phyloP scores from a whole-genome alignment of 2,329 filamentous ascomycete genomes.

The Penicillium oxalicum region DNA sequence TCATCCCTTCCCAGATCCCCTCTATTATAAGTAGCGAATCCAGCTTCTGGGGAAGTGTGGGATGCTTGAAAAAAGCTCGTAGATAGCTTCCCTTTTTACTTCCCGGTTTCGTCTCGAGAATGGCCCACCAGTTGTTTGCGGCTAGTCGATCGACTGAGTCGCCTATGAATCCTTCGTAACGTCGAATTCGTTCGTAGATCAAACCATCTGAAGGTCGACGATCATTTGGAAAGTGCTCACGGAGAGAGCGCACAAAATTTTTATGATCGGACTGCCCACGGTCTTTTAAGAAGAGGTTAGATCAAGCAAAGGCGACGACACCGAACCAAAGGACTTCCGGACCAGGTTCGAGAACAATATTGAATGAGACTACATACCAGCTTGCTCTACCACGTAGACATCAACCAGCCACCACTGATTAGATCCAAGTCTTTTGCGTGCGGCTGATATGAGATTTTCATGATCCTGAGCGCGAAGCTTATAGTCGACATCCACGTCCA shows the following conservation, averaged over 20 bases:
- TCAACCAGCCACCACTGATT: conserved; percentile 13
- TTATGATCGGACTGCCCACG: neutral
- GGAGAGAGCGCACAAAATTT: neutral
- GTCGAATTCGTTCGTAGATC: conserved; percentile 10
- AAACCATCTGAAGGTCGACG: conserved; percentile 6
- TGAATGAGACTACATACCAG: neutral
- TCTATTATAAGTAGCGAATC: conserved; percentile 7
- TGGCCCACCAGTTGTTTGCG: conserved; percentile 10
- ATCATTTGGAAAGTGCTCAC: conserved; percentile 8
- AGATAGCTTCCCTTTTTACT: conserved; percentile 10
- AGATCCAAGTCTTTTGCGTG: neutral
- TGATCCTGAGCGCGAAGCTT: neutral
- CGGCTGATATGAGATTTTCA: conserved; percentile 8
- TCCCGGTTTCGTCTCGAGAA: conserved; percentile 3
- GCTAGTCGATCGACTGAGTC: conserved; percentile 1
- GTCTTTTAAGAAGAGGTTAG: neutral
- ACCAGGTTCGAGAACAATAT: too few species aligned
- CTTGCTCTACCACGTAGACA: conserved; percentile 6
- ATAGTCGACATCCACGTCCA: conserved; percentile 7
- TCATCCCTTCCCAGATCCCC: conserved; percentile 10
- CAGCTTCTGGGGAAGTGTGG: conserved; percentile 2
- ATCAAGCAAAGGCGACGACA: too few species aligned
- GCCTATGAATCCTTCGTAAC: conserved; percentile 7
- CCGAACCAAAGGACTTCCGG: neutral
- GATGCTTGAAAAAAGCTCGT: conserved; percentile 1